phyloP scores from a whole-genome alignment of 441 rosid species.

The Breynia disticha region DNA sequence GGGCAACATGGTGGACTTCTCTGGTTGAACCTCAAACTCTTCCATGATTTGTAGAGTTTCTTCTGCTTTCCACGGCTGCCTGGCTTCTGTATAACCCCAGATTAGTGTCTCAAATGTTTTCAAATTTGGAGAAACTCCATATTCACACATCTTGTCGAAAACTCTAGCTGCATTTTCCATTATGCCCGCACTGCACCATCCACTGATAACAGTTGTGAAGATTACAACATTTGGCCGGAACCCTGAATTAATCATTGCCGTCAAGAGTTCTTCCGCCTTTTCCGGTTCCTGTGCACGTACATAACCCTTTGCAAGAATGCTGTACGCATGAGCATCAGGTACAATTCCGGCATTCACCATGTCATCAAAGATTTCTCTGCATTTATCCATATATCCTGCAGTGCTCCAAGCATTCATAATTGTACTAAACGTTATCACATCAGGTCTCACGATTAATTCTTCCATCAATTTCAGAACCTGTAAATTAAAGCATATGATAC shows the following conservation, averaged over 20 bases:
- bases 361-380: slow-evolving; percentile 72
- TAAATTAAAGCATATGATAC: not conserved
- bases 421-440: slow-evolving; percentile 84
- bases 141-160: slow-evolving; percentile 54
- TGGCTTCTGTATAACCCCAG: slow-evolving; percentile 90
- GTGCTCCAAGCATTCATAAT: slow-evolving; percentile 96
- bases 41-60: slow-evolving; percentile 61
- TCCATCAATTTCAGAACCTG: slow-evolving; percentile 74
- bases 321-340: slow-evolving; percentile 64
- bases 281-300: slow-evolving; percentile 66
- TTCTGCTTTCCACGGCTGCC: slow-evolving; percentile 80
- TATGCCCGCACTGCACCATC: slow-evolving; percentile 75
- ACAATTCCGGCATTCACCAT: slow-evolving; percentile 70
- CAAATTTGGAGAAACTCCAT: slow-evolving; percentile 52
- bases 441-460: slow-evolving; percentile 69
- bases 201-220: slow-evolving; percentile 75
- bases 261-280: slow-evolving; percentile 57
- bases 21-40: slow-evolving; percentile 47
- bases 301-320: slow-evolving; percentile 90
- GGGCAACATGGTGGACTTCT: slow-evolving; percentile 48
- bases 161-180: slow-evolving; percentile 68
- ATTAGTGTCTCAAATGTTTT: slow-evolving; percentile 81
- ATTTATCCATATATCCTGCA: slow-evolving; percentile 72
- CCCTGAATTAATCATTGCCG: slow-evolving; percentile 42
- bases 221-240: slow-evolving; percentile 75